phyloP scores from a whole-genome alignment of 441 rosid species.

The Erysimum pusillum region DNA sequence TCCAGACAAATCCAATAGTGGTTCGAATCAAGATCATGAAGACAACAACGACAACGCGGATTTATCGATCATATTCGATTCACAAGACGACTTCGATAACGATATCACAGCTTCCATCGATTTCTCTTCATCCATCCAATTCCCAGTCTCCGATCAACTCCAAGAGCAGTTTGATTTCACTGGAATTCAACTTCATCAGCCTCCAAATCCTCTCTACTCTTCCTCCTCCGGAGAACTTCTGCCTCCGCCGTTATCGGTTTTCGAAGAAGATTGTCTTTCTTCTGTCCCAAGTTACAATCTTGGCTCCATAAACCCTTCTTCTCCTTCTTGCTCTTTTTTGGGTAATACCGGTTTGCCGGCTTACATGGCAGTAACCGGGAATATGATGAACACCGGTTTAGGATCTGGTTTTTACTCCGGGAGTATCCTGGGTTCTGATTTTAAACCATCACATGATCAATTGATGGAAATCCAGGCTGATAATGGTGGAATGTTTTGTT shows the following conservation, averaged over 20 bases:
- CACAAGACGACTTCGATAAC: conserved; percentile 72
- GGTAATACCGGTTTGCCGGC: conserved; percentile 50
- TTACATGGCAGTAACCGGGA: conserved; percentile 56
- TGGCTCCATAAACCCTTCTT: conserved; percentile 64
- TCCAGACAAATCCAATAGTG: conserved; percentile 41
- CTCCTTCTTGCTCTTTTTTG: conserved; percentile 66
- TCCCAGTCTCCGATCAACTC: conserved; percentile 56
- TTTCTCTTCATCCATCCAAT: conserved; percentile 71
- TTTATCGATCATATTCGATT: conserved; percentile 61
- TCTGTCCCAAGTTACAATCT: conserved; percentile 69
- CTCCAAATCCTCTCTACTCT: conserved; percentile 43
- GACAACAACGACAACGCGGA: conserved; percentile 50
- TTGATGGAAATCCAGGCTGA: conserved; percentile 73
- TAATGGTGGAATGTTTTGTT: conserved; percentile 66
- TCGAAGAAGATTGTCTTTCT: conserved; percentile 84
- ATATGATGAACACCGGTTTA: conserved; percentile 54
- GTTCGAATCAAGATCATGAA: conserved; percentile 39
- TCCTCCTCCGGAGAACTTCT: conserved; percentile 41
- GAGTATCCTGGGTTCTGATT: conserved; percentile 54
- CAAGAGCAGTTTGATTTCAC: conserved; percentile 69
- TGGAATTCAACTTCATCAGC: conserved; percentile 53
- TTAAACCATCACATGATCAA: conserved; percentile 46
- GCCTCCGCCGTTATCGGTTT: conserved; percentile 56
- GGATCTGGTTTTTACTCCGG: conserved; percentile 60
- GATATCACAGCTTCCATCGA: conserved; percentile 87